phyloP scores from a whole-genome alignment of 495 filamentous ascomycete genomes.

The Neurospora pannonica region DNA sequence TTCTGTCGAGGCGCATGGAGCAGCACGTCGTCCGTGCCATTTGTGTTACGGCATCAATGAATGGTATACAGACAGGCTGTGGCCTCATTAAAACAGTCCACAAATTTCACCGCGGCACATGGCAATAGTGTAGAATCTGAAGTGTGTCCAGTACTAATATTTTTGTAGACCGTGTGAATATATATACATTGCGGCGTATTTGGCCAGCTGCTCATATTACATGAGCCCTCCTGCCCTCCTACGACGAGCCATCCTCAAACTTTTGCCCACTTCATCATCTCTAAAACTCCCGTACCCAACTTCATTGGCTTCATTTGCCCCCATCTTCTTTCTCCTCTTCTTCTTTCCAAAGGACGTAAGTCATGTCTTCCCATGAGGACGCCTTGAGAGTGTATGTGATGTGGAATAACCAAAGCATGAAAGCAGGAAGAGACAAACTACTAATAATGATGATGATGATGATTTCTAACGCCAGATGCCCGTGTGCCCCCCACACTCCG shows the following conservation, averaged over 20 bases:
- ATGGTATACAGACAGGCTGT: neutral
- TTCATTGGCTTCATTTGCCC: neutral
- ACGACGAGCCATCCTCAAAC: neutral
- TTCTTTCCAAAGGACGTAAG: neutral
- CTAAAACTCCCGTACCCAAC: neutral
- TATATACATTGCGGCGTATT: neutral
- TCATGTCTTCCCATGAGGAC: neutral
- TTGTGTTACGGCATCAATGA: neutral
- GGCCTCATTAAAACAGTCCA: neutral
- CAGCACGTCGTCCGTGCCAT: neutral
- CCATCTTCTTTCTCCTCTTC: neutral
- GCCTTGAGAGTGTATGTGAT: neutral
- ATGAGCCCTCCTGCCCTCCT: neutral
- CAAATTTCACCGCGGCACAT: neutral
- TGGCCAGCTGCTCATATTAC: neutral
- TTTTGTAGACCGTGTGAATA: neutral
- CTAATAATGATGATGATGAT: neutral
- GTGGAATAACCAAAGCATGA: neutral
- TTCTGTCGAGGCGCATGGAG: neutral
- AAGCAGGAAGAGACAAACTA: neutral
- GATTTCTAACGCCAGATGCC: neutral
- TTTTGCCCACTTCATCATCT: neutral
- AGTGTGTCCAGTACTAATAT: neutral
- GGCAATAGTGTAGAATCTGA: neutral
- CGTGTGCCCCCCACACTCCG: neutral